Conservation (phyloP, 208 protist genomes). For the Leishmania arabica region DNA sequence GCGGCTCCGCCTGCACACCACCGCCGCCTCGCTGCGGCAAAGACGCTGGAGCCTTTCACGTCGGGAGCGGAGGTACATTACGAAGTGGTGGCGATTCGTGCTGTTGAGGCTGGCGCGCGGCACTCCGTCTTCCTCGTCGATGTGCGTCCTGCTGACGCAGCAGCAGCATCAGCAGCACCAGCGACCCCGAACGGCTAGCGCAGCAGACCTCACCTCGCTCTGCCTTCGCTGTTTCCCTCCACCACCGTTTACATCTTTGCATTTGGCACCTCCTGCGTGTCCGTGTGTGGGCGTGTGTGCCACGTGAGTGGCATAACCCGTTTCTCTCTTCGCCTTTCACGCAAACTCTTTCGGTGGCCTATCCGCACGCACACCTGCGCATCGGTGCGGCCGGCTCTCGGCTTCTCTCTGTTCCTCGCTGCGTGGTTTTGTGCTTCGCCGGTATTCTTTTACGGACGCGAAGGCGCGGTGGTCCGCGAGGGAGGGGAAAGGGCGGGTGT, state of each 20-base stretch:
- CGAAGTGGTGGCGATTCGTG: conserved; percentile 44
- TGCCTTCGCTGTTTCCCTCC: neutral
- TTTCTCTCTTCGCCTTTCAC: neutral
- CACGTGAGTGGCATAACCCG: neutral
- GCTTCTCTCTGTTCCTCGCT: neutral
- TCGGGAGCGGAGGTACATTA: neutral
- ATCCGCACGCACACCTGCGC: neutral
- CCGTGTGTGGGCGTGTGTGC: neutral
- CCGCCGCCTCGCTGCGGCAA: neutral
- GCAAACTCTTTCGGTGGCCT: neutral
- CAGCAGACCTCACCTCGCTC: neutral
- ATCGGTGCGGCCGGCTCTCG: neutral
- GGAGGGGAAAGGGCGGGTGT: neutral
- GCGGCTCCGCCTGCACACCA: neutral
- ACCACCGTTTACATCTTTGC: neutral
- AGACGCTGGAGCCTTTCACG: neutral
- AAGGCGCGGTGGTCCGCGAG: neutral
- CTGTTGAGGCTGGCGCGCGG: conserved; percentile 50
- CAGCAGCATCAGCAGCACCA: neutral
- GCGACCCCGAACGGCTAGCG: neutral
- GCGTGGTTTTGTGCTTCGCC: neutral
- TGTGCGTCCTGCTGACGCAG: conserved; percentile 14
- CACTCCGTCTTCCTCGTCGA: conserved; percentile 81
- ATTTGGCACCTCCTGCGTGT: neutral
- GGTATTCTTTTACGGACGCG: neutral